Evolutionary conservation across 768 basidiomycete genomes (phyloP).

Genomic region (Panus rudis): DNA sequence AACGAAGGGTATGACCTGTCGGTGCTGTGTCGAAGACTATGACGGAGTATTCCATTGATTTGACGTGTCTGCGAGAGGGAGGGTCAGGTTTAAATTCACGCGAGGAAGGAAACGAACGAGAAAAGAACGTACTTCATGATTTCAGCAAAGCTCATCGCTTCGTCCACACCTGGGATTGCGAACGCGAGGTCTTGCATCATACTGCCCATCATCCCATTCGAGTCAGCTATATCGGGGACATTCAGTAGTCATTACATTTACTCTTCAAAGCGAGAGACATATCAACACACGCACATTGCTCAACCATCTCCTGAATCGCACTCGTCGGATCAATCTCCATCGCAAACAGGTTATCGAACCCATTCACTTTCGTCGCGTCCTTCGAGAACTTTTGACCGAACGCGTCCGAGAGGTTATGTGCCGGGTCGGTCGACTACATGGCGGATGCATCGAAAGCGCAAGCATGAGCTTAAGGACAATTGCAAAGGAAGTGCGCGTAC

Average conservation of each 20-base stretch:
- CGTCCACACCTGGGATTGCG: slow-evolving; percentile 98
- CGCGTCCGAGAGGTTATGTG: slow-evolving; percentile 97
- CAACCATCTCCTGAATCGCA: slow-evolving; percentile 98
- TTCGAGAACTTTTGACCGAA: slow-evolving; percentile 99
- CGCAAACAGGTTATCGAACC: slow-evolving; percentile 92
- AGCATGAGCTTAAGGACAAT: not conserved
- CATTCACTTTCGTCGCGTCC: slow-evolving; percentile 96
- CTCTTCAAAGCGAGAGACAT: not conserved
- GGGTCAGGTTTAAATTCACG: not conserved
- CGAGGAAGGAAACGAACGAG: not conserved
- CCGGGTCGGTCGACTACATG: slow-evolving; percentile 93
- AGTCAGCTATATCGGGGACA: slow-evolving; percentile 62
- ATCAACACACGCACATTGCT: slow-evolving; percentile 60
- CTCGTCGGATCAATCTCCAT: slow-evolving; percentile 99
- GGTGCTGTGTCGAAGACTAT: slow-evolving; percentile 99
- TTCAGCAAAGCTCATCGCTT: slow-evolving; percentile 99
- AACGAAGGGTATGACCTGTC: slow-evolving; percentile 96
- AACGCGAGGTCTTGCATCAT: slow-evolving; percentile 99
- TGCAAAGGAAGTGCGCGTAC: slow-evolving; percentile 39
- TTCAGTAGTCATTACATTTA: not conserved
- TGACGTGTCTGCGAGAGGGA: slow-evolving; percentile 71
- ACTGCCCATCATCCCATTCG: slow-evolving; percentile 92
- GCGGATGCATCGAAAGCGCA: not conserved
- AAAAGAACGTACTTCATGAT: slow-evolving; percentile 86
- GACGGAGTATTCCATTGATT: slow-evolving; percentile 99